Evolutionary conservation across 2,329 filamentous ascomycete genomes (phyloP), one percentile per base, ranked within the genome.

Genomic region (Lachnum nothofagi): DNA sequence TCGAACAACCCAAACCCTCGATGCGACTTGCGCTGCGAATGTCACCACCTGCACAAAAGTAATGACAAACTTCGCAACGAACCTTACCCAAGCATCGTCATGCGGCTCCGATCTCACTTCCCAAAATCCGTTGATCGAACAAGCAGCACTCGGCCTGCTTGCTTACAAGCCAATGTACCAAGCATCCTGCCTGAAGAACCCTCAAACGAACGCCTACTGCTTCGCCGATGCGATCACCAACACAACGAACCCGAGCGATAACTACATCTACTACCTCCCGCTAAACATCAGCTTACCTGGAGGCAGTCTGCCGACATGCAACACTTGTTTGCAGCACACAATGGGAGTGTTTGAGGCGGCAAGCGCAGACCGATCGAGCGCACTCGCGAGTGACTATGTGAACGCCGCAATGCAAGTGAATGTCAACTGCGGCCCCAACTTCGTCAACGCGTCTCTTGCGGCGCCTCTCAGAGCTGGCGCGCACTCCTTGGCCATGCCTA

Each of bases 201-300:
- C 79, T 0, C 68, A 72, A 0, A 82, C 82, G 1, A 75, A 75
- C 43, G 78, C 82, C 57, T 96, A 91, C 72, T 85, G 81, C 71
- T 96, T 89, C 66, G 87, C 87, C 57, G 85, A 88, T 59, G 89
- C 91, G 42, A 82, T 91, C 52, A 89, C 86, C 41, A 95, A 95
- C 68, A 65, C 72, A 5, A 78, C 80, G 19, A 84, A 79, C 7
- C 74, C 86, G 0, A 79, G 82, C 25, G 85, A 93, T 65, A 78
- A 81, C 27, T 91, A 91, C 63, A 77, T 93, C 29, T 98, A 96
- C 70, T 91, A 86, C 61, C 73, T 97, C 3, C 88, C 91, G 0
- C 76, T 95, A 47, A 93, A 93, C 51, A 76, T 83, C 34, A 68
- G 74, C 0, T 71, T 96, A 10, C 87, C 88, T 0, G 74, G 72